Base-by-base conservation (phyloP, 1,284 basidiomycete genomes). In the Meira nashicola region DNA sequence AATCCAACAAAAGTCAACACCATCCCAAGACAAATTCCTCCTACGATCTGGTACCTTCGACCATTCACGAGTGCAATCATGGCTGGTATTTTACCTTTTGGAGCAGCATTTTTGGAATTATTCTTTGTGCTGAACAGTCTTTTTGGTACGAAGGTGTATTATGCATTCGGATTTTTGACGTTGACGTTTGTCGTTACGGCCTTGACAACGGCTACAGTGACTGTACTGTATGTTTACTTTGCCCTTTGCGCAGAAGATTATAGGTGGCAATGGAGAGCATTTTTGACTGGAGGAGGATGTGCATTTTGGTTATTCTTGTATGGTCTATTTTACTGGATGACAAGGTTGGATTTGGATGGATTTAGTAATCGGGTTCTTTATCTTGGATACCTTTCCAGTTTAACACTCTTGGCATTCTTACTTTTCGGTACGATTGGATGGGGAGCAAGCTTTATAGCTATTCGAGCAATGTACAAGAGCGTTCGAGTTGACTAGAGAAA, bases 261-360 rank as follows among this genome's bases (percentile, higher is more conserved):
- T 80, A 83, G 90, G 64, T 98, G 93, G 93, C 93, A 98, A 65
- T 97, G 94, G 93, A 85, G 92, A 44, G 84, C 91, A 4, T 96
- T 97, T 83, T 78, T 95, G 65, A 89, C 87, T n/a, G 94, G 93
- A 37, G 94, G 92, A 6, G 92, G 92, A 19, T 90, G 88, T 61
- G 89, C 92, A 0, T 86, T 95, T 78, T 98, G 94, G 93, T 81
- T 97, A 38, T 82, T 95, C 58, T 83, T 84, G 0, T 95, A 93
- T 73, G 82, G 82, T 3, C 67, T 90, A 2, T 89, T 90, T 78
- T 96, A 94, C 78, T 95, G 91, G 91, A 85, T 83, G 10, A 88
- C 89, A 1, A 84, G 91, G 23, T 83, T 96, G 23, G 89, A 86
- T 33, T 83, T 97, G 55, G 87, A 88, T 69, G 90, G 90, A 10